Base-by-base conservation (phyloP, 2,329 filamentous ascomycete species). In the Claviceps cyperi region DNA sequence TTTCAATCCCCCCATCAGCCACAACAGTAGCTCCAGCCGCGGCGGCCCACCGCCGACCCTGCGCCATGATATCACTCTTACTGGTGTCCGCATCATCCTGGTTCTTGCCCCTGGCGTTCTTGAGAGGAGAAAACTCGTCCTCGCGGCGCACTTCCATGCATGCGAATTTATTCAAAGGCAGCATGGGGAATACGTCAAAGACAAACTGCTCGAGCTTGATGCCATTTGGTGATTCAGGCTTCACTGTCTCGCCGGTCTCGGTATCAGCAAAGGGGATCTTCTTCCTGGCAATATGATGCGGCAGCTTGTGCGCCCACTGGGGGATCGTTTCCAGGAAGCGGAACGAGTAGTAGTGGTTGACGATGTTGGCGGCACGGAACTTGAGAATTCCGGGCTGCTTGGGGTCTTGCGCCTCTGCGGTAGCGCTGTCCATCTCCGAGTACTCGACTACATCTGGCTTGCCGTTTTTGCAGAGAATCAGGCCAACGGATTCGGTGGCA, bases 121-220 rank as follows among this genome's bases (percentile, higher is more conserved):
- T 98, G 57, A 98, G 73, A 4, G 92, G 92, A 28, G 89, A 96
- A 73, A 98, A 98, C 70, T 98, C 92, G 59, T 98, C 92, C 72
- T 96, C 90, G 54, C 92, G 87, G 67, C 83, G 87, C 48, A 98
- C 92, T 70, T 98, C 92, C 71, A 97, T 84, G 68, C 83, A 94
- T 22, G 90, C 92, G 63, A 98, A 98, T 70, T 94, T 89, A 57
- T 83, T 77, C 55, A 98, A 80, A 17, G 83, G 72, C 48, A 94
- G 74, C 74, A 91, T 78, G 53, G 91, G 90, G 76, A 98, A 98
- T 63, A 94, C 92, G 65, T 98, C 92, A 64, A 98, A 98, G 53
- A 98, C 90, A 61, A 97, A 98, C 69, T 97, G 92, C 76, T 98
- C 92, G 39, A 98, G 80, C 76, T 98, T 98, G 77, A 98, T 90